phyloP scores from a whole-genome alignment of 345 rosid species.

The Carallia brachiata region DNA sequence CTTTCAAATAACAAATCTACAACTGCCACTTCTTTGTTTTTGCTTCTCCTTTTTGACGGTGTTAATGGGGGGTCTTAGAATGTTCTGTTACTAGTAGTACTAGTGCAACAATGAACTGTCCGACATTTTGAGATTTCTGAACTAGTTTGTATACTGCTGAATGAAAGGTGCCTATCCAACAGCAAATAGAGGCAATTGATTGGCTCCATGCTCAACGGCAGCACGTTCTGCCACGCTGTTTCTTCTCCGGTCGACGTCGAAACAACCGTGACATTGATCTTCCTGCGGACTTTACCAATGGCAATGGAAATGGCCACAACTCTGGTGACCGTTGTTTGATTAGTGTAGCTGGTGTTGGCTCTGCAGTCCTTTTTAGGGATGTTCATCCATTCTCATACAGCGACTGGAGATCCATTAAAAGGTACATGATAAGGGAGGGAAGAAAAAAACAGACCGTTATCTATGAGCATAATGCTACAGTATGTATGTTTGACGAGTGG shows the following conservation, averaged over 20 bases:
- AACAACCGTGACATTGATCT: conserved; percentile 24
- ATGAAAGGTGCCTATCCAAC: conserved; percentile 57
- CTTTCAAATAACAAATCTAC: too few relatives aligned
- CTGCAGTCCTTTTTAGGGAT: conserved; percentile 64
- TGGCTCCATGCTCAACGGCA: conserved; percentile 80
- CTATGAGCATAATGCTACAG: neutral
- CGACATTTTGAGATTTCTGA: too few relatives aligned
- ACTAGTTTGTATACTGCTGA: neutral
- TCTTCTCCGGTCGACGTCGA: conserved; percentile 62
- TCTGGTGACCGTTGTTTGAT: conserved; percentile 31
- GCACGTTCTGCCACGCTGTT: conserved; percentile 56
- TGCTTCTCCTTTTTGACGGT: too few relatives aligned
- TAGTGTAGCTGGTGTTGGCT: conserved; percentile 82
- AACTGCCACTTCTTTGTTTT: too few relatives aligned
- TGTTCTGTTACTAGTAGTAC: too few relatives aligned
- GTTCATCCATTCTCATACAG: conserved; percentile 67
- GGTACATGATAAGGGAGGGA: conserved; percentile 32
- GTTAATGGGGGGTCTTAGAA: too few relatives aligned
- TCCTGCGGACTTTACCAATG: conserved; percentile 32
- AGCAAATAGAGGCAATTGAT: conserved; percentile 62
- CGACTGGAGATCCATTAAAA: conserved; percentile 74
- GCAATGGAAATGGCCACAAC: conserved; percentile 27
- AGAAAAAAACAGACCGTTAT: neutral
- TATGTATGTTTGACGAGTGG: too few relatives aligned
- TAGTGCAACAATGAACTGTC: too few relatives aligned